Conservation (phyloP, 192 early-diverging fungal genomes). For the Coemansia sp. region DNA sequence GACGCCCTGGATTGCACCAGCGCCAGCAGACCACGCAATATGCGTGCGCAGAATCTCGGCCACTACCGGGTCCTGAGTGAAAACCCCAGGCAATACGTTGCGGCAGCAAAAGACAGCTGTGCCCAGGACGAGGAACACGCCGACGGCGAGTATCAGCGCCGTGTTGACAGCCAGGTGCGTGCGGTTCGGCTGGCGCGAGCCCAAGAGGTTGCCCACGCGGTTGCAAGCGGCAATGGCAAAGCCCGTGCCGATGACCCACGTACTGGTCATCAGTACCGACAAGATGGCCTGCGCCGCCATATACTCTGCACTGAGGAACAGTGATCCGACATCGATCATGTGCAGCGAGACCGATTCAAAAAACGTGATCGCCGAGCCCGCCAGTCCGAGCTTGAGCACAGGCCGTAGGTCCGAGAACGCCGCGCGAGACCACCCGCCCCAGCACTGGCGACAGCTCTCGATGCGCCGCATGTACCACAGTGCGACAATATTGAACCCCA, state of each 20-base stretch:
- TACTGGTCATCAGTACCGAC: slow-evolving; percentile 64
- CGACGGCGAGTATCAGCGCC: slow-evolving; percentile 53
- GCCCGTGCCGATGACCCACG: slow-evolving; percentile 71
- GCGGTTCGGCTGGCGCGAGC: slow-evolving; percentile 58
- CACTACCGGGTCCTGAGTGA: slow-evolving; percentile 35
- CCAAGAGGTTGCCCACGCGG: slow-evolving; percentile 78
- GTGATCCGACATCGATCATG: slow-evolving; percentile 70
- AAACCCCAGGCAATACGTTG: slow-evolving; percentile 61
- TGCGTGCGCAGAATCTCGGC: slow-evolving; percentile 26
- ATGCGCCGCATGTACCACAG: slow-evolving; percentile 59
- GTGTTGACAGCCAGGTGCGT: slow-evolving; percentile 56
- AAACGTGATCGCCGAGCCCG: slow-evolving; percentile 79
- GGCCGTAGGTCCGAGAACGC: slow-evolving; percentile 64
- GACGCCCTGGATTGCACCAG: slow-evolving; percentile 54
- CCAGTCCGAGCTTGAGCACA: slow-evolving; percentile 72
- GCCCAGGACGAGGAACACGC: slow-evolving; percentile 57
- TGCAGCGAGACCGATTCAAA: slow-evolving; percentile 82
- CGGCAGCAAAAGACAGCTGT: slow-evolving; percentile 61
- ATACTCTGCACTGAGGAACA: slow-evolving; percentile 70
- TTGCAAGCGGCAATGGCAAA: slow-evolving; percentile 80
- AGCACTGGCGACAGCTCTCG: slow-evolving; percentile 69
- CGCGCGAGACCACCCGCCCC: slow-evolving; percentile 84
- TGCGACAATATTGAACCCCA: slow-evolving; percentile 57
- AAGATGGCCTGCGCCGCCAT: slow-evolving; percentile 86
- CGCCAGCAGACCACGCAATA: slow-evolving; percentile 40